These are phyloP conservation scores for Aureobasidium lini DNA, from an alignment of 2,329 filamentous ascomycete genomes.

Conservation along the genomic window DNA sequence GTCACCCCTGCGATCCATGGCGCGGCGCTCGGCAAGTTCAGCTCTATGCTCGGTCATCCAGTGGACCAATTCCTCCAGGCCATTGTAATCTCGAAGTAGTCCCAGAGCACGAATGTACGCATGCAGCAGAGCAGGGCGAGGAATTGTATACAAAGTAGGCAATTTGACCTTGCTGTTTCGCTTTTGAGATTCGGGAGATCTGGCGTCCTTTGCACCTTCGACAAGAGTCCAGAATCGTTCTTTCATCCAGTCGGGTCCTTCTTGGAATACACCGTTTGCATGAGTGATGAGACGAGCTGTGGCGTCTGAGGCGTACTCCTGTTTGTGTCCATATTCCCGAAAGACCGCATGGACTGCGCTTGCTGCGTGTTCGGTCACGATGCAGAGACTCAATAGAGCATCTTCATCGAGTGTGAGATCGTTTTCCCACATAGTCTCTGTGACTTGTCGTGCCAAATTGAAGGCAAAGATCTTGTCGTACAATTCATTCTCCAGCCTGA, in stretches of 20 bases:
- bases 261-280: background rate
- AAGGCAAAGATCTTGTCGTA: slow-evolving; percentile 19
- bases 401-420: slow-evolving; percentile 29
- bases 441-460: slow-evolving; percentile 20
- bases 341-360: slow-evolving; percentile 18
- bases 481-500: background rate
- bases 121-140: slow-evolving; percentile 45
- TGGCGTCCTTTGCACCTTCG: background rate
- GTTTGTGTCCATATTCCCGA: background rate
- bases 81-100: slow-evolving; percentile 50
- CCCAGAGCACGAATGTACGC: slow-evolving; percentile 58
- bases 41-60: slow-evolving; percentile 52
- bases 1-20: slow-evolving; percentile 24
- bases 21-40: slow-evolving; percentile 22
- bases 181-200: background rate
- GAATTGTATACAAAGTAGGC: slow-evolving; percentile 33
- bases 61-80: slow-evolving; percentile 48
- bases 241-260: background rate
- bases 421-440: slow-evolving; percentile 23
- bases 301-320: background rate
- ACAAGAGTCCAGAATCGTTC: slow-evolving; percentile 16
- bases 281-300: background rate
- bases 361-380: slow-evolving; percentile 25
- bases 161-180: slow-evolving; percentile 11
- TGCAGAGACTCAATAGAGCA: slow-evolving; percentile 26